Base-by-base conservation (phyloP, 495 filamentous ascomycete genomes). In the Trichocladium antarcticum region DNA sequence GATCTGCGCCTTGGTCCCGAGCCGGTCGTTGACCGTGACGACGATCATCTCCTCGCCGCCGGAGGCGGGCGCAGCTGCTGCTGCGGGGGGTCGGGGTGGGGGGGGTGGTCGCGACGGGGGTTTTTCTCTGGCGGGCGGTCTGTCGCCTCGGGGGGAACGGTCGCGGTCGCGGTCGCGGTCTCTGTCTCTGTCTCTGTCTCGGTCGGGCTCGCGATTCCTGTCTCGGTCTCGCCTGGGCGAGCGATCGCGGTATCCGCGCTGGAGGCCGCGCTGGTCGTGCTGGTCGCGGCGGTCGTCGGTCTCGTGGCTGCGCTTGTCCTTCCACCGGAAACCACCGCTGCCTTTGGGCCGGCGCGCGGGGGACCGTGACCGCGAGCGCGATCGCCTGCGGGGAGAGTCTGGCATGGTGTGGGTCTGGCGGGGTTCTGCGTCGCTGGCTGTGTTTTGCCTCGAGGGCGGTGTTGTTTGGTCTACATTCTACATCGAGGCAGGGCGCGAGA, bases 1-100 rank as follows among this genome's bases (percentile, higher is more conserved):
- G 50, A 96, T 89, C 39, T 83, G 79, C 38, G 87, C 85, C 60
- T 93, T 94, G 10, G 89, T 94, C 16, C 89, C 89, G 19, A 96
- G 70, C 21, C 89, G 78, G 68, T 96, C 89, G 60, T 96, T 95
- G 54, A 96, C 83, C 57, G 87, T 77, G 14, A 96, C 89, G 19
- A 92, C 77, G 46, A 95, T 96, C 84, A 94, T 89, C 28, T 82
- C 82, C 61, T 90, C 85, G 3, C 71, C 67, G 54, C 14, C 45
- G 44, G n/a, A n/a, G n/a, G n/a, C n/a, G n/a, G n/a, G n/a, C n/a
- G n/a, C n/a, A n/a, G n/a, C n/a, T n/a, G 31, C 56, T 62, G 62
- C 14, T 51, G 56, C 21, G 49, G 51, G 3, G 53, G 28, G 4
- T 50, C 45, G 8, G 34, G 47, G 16, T 29, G 37, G 19, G 32